Evolutionary conservation across 2,329 filamentous ascomycete genomes (phyloP), one percentile per base, ranked within the genome.

Genomic region (Microsporum ferrugineum): DNA sequence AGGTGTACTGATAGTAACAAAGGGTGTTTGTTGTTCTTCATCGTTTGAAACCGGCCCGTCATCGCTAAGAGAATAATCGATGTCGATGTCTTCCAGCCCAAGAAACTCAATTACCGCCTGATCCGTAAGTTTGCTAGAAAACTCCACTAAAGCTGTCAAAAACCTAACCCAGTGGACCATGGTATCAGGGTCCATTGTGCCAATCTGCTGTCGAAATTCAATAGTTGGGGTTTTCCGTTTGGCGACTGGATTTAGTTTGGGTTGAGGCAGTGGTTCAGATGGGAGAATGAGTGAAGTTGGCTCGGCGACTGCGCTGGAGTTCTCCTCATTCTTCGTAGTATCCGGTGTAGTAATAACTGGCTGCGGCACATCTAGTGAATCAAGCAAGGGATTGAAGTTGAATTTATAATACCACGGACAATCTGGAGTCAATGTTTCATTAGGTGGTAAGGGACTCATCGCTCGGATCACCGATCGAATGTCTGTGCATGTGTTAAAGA

Each of bases 151-250:
- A 38, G 62, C 61, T 0, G 51, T 56, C 5, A 65, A 38, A 38
- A 65, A 62, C 56, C 43, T 64, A 39, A 65, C 39, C 63, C 62
- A 66, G 39, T 63, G 61, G 8, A 64, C 47, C 57, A 66, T 60
- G 5, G 59, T 62, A 31, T 65, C 63, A 27, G 60, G 60, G 33
- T 66, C 63, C 12, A 65, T 12, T 14, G 63, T 63, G 7, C 60
- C 62, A 31, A 51, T 45, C 29, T 61, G 62, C 17, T 63, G 62
- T 17, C 62, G 60, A 56, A 66, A 66, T 55, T 65, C 61, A 23
- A 66, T 36, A 2, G 63, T 65, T 12, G 63, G 63, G 29, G 14
- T 41, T 58, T 63, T 64, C 56, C 60, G 58, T 57, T 60, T 64
- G 5, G 58, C 49, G 34, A 10, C 2, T 53, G 49, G 29, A 33